These are phyloP conservation scores for Metrosideros polymorpha DNA, from an alignment of 441 rosid genomes.

Conservation along the genomic window DNA sequence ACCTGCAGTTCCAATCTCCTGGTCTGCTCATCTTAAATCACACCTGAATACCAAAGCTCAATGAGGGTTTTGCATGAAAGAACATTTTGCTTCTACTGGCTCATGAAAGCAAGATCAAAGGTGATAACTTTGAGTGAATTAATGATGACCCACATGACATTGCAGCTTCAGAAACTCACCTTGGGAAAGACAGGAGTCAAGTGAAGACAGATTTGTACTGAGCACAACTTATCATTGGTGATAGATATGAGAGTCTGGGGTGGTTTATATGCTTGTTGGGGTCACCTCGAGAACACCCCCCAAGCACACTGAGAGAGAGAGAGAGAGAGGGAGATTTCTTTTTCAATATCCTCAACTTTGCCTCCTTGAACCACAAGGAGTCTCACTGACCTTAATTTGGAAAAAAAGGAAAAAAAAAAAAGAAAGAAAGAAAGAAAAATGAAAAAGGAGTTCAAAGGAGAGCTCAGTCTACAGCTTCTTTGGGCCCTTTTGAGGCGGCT, in stretches of 20 bases:
- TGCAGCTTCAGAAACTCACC: background rate
- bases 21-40: slow-evolving; percentile 1
- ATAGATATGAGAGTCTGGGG: background rate
- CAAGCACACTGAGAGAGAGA: background rate
- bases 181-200: background rate
- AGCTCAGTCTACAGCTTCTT: background rate
- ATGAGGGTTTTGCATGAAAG: background rate
- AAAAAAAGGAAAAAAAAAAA: background rate
- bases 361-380: background rate
- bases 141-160: background rate
- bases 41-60: background rate
- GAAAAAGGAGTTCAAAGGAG: background rate
- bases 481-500: background rate
- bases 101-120: background rate
- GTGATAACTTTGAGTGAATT: background rate
- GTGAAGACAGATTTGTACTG: background rate
- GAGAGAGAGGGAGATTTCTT: background rate
- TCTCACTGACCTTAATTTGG: background rate
- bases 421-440: background rate
- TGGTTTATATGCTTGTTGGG: background rate
- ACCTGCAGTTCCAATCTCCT: slow-evolving; percentile 10
- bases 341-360: background rate
- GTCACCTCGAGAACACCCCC: background rate
- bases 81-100: background rate
- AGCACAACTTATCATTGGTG: background rate